Evolutionary conservation across 192 early-diverging fungal species (phyloP).

Genomic region (Allomyces javanicus): DNA sequence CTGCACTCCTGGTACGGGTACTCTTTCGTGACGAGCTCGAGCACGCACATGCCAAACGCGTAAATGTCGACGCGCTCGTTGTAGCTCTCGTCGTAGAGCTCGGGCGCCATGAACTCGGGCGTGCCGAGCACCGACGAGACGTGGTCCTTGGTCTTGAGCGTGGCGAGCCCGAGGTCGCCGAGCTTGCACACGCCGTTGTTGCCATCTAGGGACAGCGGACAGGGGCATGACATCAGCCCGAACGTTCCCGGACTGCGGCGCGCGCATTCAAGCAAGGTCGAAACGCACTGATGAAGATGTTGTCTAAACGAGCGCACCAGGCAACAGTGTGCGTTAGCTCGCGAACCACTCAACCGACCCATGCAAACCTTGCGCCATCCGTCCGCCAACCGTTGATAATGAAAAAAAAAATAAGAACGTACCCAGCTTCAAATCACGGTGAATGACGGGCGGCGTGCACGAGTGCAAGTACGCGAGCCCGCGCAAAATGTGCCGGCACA

Average conservation of each 20-base stretch:
- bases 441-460: slow-evolving; percentile 57
- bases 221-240: too few species aligned
- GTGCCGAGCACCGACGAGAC: slow-evolving; percentile 47
- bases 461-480: slow-evolving; percentile 58
- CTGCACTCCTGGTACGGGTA: slow-evolving; percentile 66
- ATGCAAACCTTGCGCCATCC: neutral
- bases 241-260: too few species aligned
- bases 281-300: slow-evolving; percentile 47
- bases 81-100: slow-evolving; percentile 74
- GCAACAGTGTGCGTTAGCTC: slow-evolving; percentile 1
- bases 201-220: slow-evolving; percentile 17
- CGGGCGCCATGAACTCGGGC: slow-evolving; percentile 66
- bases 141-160: slow-evolving; percentile 58
- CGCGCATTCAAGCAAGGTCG: too few species aligned
- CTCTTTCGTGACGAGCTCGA: slow-evolving; percentile 71
- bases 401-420: neutral
- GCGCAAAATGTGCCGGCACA: slow-evolving; percentile 59
- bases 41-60: slow-evolving; percentile 63
- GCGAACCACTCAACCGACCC: neutral
- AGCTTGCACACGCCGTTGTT: slow-evolving; percentile 67
- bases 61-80: slow-evolving; percentile 71
- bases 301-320: slow-evolving; percentile 22
- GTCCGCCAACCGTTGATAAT: too few species aligned
- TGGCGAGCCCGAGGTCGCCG: slow-evolving; percentile 67
- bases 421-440: slow-evolving; percentile 49